A percentile compares a stretch with the other conserved stretches of the same genome.
phyloP scores from a whole-genome alignment of 176 grass and related monocot species.

The Canna indica region DNA sequence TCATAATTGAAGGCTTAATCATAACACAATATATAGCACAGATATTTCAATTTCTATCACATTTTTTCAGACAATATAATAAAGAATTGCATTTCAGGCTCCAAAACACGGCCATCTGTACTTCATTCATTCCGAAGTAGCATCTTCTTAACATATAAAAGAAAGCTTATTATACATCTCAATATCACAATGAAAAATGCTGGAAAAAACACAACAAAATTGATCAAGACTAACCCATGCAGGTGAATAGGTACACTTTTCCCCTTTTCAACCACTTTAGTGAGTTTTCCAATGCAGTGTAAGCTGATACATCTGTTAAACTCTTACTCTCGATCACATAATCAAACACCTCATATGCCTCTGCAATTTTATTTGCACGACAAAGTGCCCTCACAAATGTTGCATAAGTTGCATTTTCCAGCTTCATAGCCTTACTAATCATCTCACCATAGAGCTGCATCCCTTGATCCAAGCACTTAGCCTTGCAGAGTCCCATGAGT shows the following conservation, averaged over 20 bases:
- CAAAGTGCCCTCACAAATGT: slow-evolving; percentile 58
- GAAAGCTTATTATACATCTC: background rate
- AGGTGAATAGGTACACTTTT: slow-evolving; percentile 16
- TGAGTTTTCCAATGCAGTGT: slow-evolving; percentile 51
- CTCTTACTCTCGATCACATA: slow-evolving; percentile 67
- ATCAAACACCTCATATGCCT: slow-evolving; percentile 79
- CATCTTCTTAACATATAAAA: background rate
- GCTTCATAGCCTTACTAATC: slow-evolving; percentile 46
- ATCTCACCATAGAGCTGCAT: slow-evolving; percentile 54
- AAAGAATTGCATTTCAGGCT: too few relatives aligned
- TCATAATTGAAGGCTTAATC: too few relatives aligned
- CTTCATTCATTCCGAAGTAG: too few relatives aligned
- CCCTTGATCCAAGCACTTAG: slow-evolving; percentile 55
- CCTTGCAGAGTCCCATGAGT: slow-evolving; percentile 81
- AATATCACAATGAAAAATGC: background rate
- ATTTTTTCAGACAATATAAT: too few relatives aligned
- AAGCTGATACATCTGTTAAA: slow-evolving; percentile 33
- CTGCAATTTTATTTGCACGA: slow-evolving; percentile 28
- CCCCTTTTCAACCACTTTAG: slow-evolving; percentile 61
- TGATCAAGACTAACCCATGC: background rate
- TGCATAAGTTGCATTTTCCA: slow-evolving; percentile 47
- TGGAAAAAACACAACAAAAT: background rate
- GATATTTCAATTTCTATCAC: too few relatives aligned
- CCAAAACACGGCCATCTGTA: background rate
- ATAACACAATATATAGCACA: too few relatives aligned